These are phyloP conservation scores for Coniosporium apollinis DNA, from an alignment of 495 filamentous ascomycete species.

Conservation along the genomic window DNA sequence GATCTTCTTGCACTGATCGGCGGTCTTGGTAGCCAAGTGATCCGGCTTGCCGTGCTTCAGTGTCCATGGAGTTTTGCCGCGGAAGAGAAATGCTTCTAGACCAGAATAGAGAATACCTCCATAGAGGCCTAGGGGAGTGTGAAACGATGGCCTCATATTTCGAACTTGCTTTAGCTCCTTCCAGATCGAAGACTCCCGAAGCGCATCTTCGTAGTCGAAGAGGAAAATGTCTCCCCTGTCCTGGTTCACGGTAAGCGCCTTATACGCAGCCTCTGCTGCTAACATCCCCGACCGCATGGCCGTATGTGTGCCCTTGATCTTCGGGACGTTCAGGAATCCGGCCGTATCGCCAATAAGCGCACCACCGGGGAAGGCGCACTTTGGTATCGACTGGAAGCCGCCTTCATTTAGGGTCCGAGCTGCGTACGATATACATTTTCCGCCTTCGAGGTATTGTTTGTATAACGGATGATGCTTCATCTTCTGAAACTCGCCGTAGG, in stretches of 20 bases:
- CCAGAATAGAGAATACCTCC: conserved; percentile 90
- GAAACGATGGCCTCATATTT: conserved; percentile 94
- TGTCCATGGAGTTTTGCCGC: conserved; percentile 82
- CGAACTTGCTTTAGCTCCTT: conserved; percentile 86
- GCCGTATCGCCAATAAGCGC: conserved; percentile 93
- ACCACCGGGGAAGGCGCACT: conserved; percentile 88
- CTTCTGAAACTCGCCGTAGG: conserved; percentile 95
- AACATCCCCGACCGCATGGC: conserved; percentile 97
- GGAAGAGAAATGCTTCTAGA: conserved; percentile 74
- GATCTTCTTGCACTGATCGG: conserved; percentile 68
- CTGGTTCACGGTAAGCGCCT: conserved; percentile 43
- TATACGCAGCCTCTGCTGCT: conserved; percentile 75
- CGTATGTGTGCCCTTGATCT: conserved; percentile 97
- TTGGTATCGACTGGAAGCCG: conserved; percentile 94
- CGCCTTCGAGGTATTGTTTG: conserved; percentile 64
- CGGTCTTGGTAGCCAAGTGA: conserved; percentile 60
- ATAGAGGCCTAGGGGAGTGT: conserved; percentile 63
- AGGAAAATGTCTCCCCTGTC: conserved; percentile 58
- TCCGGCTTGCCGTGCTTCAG: conserved; percentile 66
- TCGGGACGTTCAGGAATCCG: conserved; percentile 93
- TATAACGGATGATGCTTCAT: conserved; percentile 95
- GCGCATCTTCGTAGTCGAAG: conserved; percentile 80
- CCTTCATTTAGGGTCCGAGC: conserved; percentile 88
- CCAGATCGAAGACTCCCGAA: conserved; percentile 84
- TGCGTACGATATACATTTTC: conserved; percentile 95